A percentile compares a stretch with the other conserved stretches of the same genome.
These are phyloP conservation scores for Achlya hypogyna DNA, from an alignment of 352 stramenopile species.

Conservation along the genomic window DNA sequence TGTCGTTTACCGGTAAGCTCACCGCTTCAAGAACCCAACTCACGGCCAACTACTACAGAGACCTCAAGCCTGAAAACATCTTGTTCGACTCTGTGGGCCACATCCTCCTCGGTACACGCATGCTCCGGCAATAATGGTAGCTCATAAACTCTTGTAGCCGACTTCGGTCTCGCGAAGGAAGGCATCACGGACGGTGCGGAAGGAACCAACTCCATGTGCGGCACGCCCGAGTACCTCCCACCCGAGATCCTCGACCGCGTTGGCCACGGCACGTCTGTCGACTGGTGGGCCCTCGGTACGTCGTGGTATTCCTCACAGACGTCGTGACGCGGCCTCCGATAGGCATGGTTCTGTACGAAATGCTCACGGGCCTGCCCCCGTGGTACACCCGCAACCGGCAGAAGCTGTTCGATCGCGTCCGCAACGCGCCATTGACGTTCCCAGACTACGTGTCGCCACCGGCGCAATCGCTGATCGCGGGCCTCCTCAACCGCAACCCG, in stretches of 20 bases:
- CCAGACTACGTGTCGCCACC: constrained; percentile 68
- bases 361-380: constrained; percentile 86
- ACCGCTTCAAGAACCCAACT: not conserved
- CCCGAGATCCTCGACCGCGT: constrained; percentile 87
- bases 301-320: too few relatives aligned
- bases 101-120: constrained; percentile 44
- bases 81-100: constrained; percentile 71
- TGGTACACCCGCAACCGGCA: constrained; percentile 91
- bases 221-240: constrained; percentile 88
- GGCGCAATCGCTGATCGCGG: constrained; percentile 72
- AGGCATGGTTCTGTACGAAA: constrained; percentile 89
- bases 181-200: constrained; percentile 74
- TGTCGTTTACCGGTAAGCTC: constrained; percentile 70
- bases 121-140: not conserved
- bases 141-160: constrained; percentile 29
- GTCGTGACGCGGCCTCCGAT: too few relatives aligned
- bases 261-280: constrained; percentile 83
- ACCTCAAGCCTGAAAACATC: constrained; percentile 83
- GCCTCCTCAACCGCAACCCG: constrained; percentile 71
- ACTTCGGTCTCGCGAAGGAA: constrained; percentile 85
- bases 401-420: constrained; percentile 87
- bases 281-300: constrained; percentile 86
- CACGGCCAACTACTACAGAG: constrained; percentile 24
- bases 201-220: constrained; percentile 85
- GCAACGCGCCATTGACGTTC: constrained; percentile 81